Evolutionary conservation across 192 early-diverging fungal species (phyloP), one percentile per base, ranked within the genome.

Genomic region (Coemansia sp.): DNA sequence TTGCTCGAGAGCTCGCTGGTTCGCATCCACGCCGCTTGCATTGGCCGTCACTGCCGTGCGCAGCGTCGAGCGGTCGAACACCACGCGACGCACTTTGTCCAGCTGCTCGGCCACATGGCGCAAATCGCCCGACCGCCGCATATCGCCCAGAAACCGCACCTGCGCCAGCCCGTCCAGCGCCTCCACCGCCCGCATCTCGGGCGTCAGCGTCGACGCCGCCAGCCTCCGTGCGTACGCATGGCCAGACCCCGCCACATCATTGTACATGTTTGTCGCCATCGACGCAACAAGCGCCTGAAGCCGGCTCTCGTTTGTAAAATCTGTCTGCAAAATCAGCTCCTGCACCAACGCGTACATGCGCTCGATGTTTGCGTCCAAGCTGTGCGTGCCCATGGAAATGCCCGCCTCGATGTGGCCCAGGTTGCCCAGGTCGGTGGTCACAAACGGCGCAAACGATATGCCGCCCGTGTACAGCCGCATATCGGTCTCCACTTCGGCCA

Each of bases 401-500:
- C 88, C 88, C 15, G 87, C 85, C 64, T 90, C 87, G 19, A 84
- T 84, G 39, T 85, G 76, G 45, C 85, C 83, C 64, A 89, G 70
- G 37, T 88, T 81, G 8, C 82, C 82, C 38, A 89, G 88, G 48
- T 85, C 85, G 6, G 89, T 90, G 9, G 85, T 84, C 9, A 89
- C 69, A 57, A 87, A 85, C 11, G 88, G 79, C 47, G 87, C 73
- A 11, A 86, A 87, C n/a, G 79, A 82, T 29, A 98, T 83, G 14
- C 96, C 96, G 56, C 92, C 94, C 3, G 95, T 96, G 62, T 87
- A 81, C 21, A 91, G 73, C 19, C 93, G 83, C 58, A 97, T 91
- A 1, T 92, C 87, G 23, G 96, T 92, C 59, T 96, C 94, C 25
- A 98, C 87, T 15, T 89, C 88, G 11, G 89, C 81, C 84, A 97